Evolutionary conservation across 2,329 filamentous ascomycete genomes (phyloP), one percentile per base, ranked within the genome.

Genomic region (Fusarium sp.): DNA sequence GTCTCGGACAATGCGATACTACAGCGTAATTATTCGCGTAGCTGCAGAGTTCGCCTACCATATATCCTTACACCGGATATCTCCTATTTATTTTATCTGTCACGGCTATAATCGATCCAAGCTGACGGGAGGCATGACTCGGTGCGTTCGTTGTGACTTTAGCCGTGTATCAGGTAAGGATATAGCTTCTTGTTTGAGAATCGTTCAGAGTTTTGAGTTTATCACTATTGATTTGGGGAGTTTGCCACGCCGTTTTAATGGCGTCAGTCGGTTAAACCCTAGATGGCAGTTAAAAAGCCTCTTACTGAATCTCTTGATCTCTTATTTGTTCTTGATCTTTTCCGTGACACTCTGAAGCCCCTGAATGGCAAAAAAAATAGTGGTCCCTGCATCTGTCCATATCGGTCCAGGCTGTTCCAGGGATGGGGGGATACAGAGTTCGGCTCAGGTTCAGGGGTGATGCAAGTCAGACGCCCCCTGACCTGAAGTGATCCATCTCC

Each of bases 401-500:
- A 54, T 33, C n/a, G n/a, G 41, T 60, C 50, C 55, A 52, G 41
- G 45, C 46, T 53, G 41, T 57, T 41, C 38, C 37, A 66, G 42
- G 61, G 53, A 49, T 20, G 46, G 30, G 30, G 30, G 23, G 30
- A 45, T 38, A 35, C 33, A 65, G 52, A 67, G 64, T 64, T 69
- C 52, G 61, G 42, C 15, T 35, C 40, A 48, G 52, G 30, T 20
- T 55, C 52, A 67, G 69, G 69, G 58, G 59, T 61, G 37, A 59
- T 73, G 64, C 73, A 74, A 75, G 72, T 66, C 70, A 75, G 70
- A 71, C 69, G 60, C 63, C 73, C 72, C 61, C 52, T 61, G 50
- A 59, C 58, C 60, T 20, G 27, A 20, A 14, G 26, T 48, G 26
- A n/a, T 13, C 32, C 32, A 33, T 5, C 12, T 23, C 30, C 30